Percentiles rank a stretch among this genome's conserved stretches.
These are phyloP conservation scores for Trypanosoma caninum DNA, from an alignment of 208 protist genomes.

Conservation along the genomic window DNA sequence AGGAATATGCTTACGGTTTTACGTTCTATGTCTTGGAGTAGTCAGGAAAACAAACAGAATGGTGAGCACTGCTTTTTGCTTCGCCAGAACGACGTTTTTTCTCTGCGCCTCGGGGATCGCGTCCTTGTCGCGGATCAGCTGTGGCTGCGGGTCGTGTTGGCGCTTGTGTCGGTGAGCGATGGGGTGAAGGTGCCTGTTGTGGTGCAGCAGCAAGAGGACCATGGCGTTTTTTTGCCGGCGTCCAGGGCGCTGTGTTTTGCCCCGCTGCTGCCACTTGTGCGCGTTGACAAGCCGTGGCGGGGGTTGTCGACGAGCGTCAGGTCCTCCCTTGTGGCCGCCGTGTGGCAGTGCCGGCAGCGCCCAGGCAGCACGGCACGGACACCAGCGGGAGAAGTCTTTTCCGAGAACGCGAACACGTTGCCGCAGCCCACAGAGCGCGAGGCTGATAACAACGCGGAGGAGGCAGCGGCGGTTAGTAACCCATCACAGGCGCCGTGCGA, in stretches of 20 bases:
- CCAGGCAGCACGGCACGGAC: not conserved
- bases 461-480: not conserved
- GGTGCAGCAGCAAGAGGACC: not conserved
- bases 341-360: no score
- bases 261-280: constrained; percentile 9
- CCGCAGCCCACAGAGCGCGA: not conserved
- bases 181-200: not conserved
- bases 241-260: not conserved
- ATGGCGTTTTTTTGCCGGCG: not conserved
- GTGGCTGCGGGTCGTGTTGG: constrained; percentile 19
- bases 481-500: not conserved
- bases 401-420: not conserved
- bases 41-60: not conserved
- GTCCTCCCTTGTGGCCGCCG: no score
- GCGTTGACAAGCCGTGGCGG: not conserved
- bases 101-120: constrained; percentile 21
- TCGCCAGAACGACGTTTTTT: constrained; percentile 1
- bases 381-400: not conserved
- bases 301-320: no score
- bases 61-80: not conserved
- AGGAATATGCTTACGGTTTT: constrained; percentile 18
- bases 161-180: constrained; percentile 2
- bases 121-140: constrained; percentile 7
- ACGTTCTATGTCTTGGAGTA: not conserved
- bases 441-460: not conserved